Conservation (phyloP, 1,284 basidiomycete genomes). For the Leccinum angustisporum region DNA sequence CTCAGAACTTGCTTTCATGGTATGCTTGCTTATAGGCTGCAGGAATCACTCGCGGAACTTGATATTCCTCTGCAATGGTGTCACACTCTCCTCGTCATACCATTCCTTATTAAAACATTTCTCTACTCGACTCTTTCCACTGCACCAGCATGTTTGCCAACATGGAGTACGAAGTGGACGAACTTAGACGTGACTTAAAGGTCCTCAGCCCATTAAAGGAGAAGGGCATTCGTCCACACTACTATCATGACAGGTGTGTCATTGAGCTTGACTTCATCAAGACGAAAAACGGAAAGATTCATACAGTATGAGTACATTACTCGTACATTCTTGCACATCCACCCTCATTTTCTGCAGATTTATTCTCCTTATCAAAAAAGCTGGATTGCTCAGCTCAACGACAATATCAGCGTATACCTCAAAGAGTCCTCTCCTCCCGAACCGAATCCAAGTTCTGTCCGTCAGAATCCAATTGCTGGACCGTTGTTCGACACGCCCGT, state of each 20-base stretch:
- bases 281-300: constrained; percentile 70
- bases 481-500: constrained; percentile 58
- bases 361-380: constrained; percentile 69
- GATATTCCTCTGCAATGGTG: constrained; percentile 76
- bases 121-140: constrained; percentile 51
- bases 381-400: constrained; percentile 59
- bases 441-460: constrained; percentile 55
- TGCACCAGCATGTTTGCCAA: constrained; percentile 74
- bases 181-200: constrained; percentile 79
- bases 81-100: constrained; percentile 57
- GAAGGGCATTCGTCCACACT: constrained; percentile 55
- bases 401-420: constrained; percentile 49
- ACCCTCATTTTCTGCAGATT: constrained; percentile 42
- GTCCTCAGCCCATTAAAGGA: constrained; percentile 58
- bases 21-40: constrained; percentile 18
- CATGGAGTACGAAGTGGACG: constrained; percentile 92
- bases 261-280: constrained; percentile 75
- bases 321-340: constrained; percentile 9
- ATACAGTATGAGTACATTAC: constrained; percentile 50
- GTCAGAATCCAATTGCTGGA: constrained; percentile 47
- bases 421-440: constrained; percentile 54
- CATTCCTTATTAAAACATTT: constrained; percentile 56
- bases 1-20: not conserved
- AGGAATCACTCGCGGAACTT: constrained; percentile 60
- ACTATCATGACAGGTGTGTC: constrained; percentile 82